Percentiles rank a stretch among this genome's conserved stretches.
These are phyloP conservation scores for Hanseniaspora gamundiae DNA, from an alignment of 1,139 yeast genomes.

Conservation along the genomic window DNA sequence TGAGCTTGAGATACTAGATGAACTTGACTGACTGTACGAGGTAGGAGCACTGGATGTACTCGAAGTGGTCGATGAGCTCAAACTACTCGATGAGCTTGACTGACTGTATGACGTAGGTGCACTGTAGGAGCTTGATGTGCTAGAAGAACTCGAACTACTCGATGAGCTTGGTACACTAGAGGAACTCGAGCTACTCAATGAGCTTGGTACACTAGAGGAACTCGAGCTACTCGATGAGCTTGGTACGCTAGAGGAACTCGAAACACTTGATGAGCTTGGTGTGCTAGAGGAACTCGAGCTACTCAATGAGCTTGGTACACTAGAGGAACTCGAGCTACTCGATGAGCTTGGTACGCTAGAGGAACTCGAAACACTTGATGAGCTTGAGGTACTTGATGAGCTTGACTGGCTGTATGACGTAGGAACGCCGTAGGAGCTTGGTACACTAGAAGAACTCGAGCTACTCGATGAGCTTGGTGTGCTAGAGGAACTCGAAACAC, in stretches of 20 bases:
- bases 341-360: slow-evolving; percentile 1
- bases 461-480: slow-evolving; percentile 7
- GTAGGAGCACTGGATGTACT: neutral
- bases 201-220: neutral
- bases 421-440: neutral
- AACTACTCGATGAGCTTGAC: slow-evolving; percentile 2
- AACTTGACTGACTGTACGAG: slow-evolving; percentile 2
- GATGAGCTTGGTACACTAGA: neutral
- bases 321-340: neutral
- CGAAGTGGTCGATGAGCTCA: too few species aligned
- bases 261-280: slow-evolving; percentile 1
- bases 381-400: slow-evolving; percentile 1
- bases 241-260: too few species aligned
- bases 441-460: slow-evolving; percentile 3
- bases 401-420: slow-evolving; percentile 2
- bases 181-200: neutral
- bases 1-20: slow-evolving; percentile 8
- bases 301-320: too few species aligned
- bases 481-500: neutral
- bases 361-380: neutral
- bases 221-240: neutral
- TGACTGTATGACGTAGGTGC: slow-evolving; percentile 1
- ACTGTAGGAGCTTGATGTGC: slow-evolving; percentile 2
- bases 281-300: too few species aligned
- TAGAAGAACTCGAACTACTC: slow-evolving; percentile 2